Evolutionary conservation across 2,329 filamentous ascomycete species (phyloP), one percentile per base, ranked within the genome.

Genomic region (Tolypocladium capitatum): DNA sequence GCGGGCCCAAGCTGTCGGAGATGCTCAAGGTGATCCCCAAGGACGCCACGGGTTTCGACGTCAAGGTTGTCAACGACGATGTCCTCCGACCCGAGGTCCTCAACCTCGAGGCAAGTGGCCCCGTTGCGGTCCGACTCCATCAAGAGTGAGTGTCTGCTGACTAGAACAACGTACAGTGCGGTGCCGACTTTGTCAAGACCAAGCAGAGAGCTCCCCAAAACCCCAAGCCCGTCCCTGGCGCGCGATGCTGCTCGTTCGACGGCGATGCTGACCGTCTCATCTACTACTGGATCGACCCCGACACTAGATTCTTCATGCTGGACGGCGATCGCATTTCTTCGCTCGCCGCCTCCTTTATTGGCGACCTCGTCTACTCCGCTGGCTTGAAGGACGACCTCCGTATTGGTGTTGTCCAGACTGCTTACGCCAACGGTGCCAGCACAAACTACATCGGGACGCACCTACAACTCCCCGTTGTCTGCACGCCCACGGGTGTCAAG

Each of bases 271-370:
- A 98, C 64, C 86, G 92, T 49, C 75, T 98, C 51, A 87, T 97
- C 49, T 97, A 94, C 74, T 96, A 96, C 72, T 96, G 89, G 75
- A 71, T 82, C 57, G 88, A 95, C 58, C 77, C 83, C 13, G 81
- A 89, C 55, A 84, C 80, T 48, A 80, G 83, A 24, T 98, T 98
- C 74, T 83, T 86, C 61, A 86, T 98, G 63, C 80, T 98, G 13
- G 92, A 98, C 58, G 92, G 92, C 51, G 92, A 98, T 68, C 88
- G 91, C 46, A 98, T 98, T 61, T 91, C 92, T 5, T 95, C 90
- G 2, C 81, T 98, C 46, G 87, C 88, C 13, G 92, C 92, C 38
- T 87, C 86, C 1, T 98, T 96, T 71, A 88, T 98, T 53, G 86
- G 84, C 34, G 90, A 97, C 54, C 83, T 96, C 31, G 81, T 89